phyloP scores from a whole-genome alignment of 2,329 filamentous ascomycete genomes.

The Aspergillus flavus region DNA sequence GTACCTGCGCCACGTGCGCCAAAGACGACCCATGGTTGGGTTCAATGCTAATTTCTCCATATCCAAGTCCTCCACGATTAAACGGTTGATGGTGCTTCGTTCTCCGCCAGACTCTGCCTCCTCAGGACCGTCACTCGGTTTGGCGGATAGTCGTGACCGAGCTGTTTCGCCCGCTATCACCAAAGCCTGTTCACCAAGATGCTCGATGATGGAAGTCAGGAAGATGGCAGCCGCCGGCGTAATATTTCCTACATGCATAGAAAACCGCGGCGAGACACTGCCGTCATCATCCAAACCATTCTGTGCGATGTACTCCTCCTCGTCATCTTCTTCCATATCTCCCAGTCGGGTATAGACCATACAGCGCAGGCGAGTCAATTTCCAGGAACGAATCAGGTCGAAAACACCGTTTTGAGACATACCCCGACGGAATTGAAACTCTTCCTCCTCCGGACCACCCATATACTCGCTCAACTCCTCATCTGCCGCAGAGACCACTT shows the following conservation, averaged over 20 bases:
- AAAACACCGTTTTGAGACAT: slow-evolving; percentile 63
- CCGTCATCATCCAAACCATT: slow-evolving; percentile 68
- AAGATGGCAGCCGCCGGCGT: slow-evolving; percentile 95
- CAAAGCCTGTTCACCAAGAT: slow-evolving; percentile 87
- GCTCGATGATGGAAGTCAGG: slow-evolving; percentile 90
- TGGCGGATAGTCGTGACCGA: slow-evolving; percentile 45
- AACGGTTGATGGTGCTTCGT: slow-evolving; percentile 58
- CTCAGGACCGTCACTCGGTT: slow-evolving; percentile 57
- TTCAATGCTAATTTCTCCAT: slow-evolving; percentile 93
- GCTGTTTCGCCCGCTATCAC: slow-evolving; percentile 86
- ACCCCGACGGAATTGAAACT: slow-evolving; percentile 60
- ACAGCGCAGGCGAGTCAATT: slow-evolving; percentile 84
- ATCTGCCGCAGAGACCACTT: slow-evolving; percentile 79
- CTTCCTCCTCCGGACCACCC: slow-evolving; percentile 75
- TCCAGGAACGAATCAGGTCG: slow-evolving; percentile 93
- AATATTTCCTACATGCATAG: slow-evolving; percentile 64
- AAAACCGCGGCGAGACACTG: slow-evolving; percentile 59
- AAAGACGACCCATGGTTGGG: slow-evolving; percentile 81
- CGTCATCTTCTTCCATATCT: slow-evolving; percentile 97
- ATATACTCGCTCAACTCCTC: slow-evolving; percentile 87
- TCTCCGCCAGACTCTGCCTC: slow-evolving; percentile 50
- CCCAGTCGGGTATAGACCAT: slow-evolving; percentile 98
- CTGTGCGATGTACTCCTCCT: slow-evolving; percentile 82
- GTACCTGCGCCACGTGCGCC: slow-evolving; percentile 94
- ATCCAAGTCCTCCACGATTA: slow-evolving; percentile 86